These are phyloP conservation scores for Agrocybe chaxingu DNA, from an alignment of 768 basidiomycete species.

Conservation along the genomic window DNA sequence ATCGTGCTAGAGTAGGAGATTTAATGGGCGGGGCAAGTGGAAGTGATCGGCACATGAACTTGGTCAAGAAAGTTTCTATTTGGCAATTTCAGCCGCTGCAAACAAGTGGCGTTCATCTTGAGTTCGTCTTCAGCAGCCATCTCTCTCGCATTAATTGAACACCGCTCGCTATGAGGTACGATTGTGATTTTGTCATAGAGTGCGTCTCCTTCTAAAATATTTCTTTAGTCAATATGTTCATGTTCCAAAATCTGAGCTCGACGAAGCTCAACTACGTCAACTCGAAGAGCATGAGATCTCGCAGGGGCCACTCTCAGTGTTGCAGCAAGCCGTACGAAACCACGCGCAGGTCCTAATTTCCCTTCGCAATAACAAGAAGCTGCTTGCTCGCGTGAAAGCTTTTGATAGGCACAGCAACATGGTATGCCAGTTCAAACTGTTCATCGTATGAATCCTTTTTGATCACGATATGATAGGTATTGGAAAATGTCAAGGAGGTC, in stretches of 20 bases:
- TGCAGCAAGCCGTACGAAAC: slow-evolving; percentile 97
- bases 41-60: slow-evolving; percentile 2
- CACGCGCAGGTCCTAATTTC: slow-evolving; percentile 98
- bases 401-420: slow-evolving; percentile 99
- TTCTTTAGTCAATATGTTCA: slow-evolving; percentile 87
- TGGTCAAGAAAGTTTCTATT: slow-evolving; percentile 31
- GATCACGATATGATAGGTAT: slow-evolving; percentile 50
- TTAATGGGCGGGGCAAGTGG: background rate
- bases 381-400: slow-evolving; percentile 93
- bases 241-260: slow-evolving; percentile 94
- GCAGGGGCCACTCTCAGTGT: slow-evolving; percentile 93
- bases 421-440: slow-evolving; percentile 46
- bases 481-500: slow-evolving; percentile 98
- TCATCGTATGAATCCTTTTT: slow-evolving; percentile 7
- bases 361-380: slow-evolving; percentile 96
- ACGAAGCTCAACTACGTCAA: slow-evolving; percentile 93
- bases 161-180: slow-evolving; percentile 33
- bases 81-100: slow-evolving; percentile 19
- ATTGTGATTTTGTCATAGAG: background rate
- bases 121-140: background rate
- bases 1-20: background rate
- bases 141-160: background rate
- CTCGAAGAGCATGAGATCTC: slow-evolving; percentile 98
- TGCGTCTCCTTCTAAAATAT: slow-evolving; percentile 7
- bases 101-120: slow-evolving; percentile 16